Evolutionary conservation across 2,329 filamentous ascomycete genomes (phyloP), one percentile per base, ranked within the genome.

Genomic region (Delphinella strobiligena): DNA sequence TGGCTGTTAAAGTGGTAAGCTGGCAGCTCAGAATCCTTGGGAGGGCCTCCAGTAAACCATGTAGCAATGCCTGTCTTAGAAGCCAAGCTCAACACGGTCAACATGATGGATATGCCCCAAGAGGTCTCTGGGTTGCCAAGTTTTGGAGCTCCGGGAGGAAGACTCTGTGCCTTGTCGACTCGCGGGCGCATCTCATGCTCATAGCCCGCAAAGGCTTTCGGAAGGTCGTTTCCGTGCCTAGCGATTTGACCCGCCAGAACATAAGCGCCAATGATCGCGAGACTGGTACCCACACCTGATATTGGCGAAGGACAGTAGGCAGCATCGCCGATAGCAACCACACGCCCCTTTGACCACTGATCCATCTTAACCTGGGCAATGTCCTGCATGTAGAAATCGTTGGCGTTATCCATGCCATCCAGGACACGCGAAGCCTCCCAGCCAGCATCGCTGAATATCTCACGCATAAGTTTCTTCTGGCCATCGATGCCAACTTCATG

Each of bases 381-480:
- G 4, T 48, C 30, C 5, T 38, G 37, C 40, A 46, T 47, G 41
- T 54, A 54, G 37, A 55, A 52, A 34, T 54, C 53, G 2, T 51
- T 42, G 2, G 47, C 45, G 11, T 46, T 34, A 18, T 52, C 40
- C 55, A 65, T 60, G 0, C 53, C 60, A 4, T 51, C 44, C 24
- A 66, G 45, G 3, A 68, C 52, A 4, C 62, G 52, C 0, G 50
- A 43, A 4, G 52, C 49, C 38, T 63, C 54, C 52, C 51, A 55
- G 3, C 51, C 51, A 4, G 45, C 46, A 36, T 51, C 49, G 4
- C 41, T 38, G 44, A 49, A 54, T 12, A 49, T 34, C 18, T 51
- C 47, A 16, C 46, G 38, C 37, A 56, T 35, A 7, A 52, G 36
- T 7, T 41, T 18, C 42, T 49, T 53, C 29, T 45, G 47, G 2